Conservation (phyloP, 1,284 basidiomycete species). For the Trametes pubescens region DNA sequence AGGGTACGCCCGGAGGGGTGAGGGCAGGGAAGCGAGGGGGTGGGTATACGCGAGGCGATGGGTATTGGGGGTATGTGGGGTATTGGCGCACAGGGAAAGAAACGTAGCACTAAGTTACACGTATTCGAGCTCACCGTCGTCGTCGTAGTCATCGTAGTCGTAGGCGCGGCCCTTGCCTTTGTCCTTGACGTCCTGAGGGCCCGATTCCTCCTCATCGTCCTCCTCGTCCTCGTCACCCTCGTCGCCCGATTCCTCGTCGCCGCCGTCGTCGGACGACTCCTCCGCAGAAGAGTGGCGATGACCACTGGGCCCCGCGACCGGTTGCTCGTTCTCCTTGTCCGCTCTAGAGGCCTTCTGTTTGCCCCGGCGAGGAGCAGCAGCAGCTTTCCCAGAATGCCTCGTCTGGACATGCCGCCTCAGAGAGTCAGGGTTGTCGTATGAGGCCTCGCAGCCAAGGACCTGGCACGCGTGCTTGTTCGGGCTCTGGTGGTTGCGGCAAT, state of each 20-base stretch:
- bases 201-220: background rate
- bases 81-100: too few relatives aligned
- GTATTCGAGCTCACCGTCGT: too few relatives aligned
- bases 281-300: background rate
- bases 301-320: background rate
- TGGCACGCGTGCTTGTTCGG: background rate
- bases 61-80: too few relatives aligned
- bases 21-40: too few relatives aligned
- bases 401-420: background rate
- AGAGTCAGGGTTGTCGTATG: background rate
- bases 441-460: background rate
- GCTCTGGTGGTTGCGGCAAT: background rate
- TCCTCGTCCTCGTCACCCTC: background rate
- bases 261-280: background rate
- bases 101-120: too few relatives aligned
- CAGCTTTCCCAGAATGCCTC: background rate
- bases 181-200: background rate
- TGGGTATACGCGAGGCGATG: too few relatives aligned
- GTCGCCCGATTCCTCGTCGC: background rate
- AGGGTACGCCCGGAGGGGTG: too few relatives aligned
- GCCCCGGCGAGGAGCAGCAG: background rate
- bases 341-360: background rate
- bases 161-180: background rate
- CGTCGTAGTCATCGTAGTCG: too few relatives aligned
- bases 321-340: background rate